Conservation (phyloP, 148 eudicot genomes). For the Chenopodium quinoa region DNA sequence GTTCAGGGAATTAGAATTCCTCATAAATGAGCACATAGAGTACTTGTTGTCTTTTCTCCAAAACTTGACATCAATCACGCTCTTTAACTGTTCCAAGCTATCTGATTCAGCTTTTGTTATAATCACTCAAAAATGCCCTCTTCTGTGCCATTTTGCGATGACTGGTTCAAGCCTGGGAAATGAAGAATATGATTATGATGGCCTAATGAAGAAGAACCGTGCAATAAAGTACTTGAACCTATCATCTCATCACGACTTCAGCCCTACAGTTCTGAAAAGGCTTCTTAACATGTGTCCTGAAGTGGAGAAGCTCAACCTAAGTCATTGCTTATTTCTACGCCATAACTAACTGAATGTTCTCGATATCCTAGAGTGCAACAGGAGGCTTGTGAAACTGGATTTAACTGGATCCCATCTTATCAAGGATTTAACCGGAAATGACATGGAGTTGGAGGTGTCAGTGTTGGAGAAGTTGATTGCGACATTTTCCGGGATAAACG, state of each 20-base stretch:
- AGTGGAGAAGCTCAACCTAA: conserved; percentile 19
- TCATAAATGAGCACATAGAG: conserved; percentile 20
- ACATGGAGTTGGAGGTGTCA: not conserved
- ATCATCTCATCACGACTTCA: not conserved
- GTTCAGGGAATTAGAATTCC: conserved; percentile 17
- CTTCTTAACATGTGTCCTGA: conserved; percentile 23
- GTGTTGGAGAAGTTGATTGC: conserved; percentile 19
- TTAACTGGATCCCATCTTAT: conserved; percentile 1
- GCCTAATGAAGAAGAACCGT: not conserved
- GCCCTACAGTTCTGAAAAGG: conserved; percentile 9
- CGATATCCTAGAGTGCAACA: conserved; percentile 15
- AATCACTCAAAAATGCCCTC: conserved; percentile 23
- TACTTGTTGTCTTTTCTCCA: conserved; percentile 15
- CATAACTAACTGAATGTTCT: conserved; percentile 13
- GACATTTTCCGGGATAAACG: conserved; percentile 16
- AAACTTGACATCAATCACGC: conserved; percentile 15
- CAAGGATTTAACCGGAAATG: conserved; percentile 4
- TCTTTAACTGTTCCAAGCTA: conserved; percentile 17
- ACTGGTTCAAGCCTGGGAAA: conserved; percentile 20
- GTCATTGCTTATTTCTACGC: not conserved
- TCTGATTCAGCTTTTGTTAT: conserved; percentile 22
- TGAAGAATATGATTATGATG: conserved; percentile 5
- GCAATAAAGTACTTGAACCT: conserved; percentile 14
- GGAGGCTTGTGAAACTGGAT: conserved; percentile 4
- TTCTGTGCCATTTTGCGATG: conserved; percentile 18